These are phyloP conservation scores for Chromera velia DNA, from an alignment of 73 alveolate genomes.

Conservation along the genomic window DNA sequence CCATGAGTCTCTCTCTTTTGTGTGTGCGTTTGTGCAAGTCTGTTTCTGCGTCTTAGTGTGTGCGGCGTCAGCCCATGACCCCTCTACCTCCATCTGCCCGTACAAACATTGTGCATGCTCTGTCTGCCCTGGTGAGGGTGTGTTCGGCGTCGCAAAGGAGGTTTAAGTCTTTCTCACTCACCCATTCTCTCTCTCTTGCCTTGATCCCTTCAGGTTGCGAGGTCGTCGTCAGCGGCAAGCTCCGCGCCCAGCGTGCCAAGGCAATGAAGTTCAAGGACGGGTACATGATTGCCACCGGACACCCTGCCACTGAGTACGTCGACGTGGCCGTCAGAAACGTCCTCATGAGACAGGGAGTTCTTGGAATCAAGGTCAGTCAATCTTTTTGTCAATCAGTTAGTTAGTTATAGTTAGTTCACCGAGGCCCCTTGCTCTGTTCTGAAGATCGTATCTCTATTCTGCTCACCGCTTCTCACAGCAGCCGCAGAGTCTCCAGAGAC, in stretches of 20 bases:
- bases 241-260: conserved; percentile 96
- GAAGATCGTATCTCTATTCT: background rate
- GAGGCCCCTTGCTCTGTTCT: background rate
- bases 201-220: too few species aligned
- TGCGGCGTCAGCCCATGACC: too few species aligned
- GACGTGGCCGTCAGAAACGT: conserved; percentile 88
- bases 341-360: conserved; percentile 88
- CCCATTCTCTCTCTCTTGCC: too few species aligned
- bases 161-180: too few species aligned
- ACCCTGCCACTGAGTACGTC: conserved; percentile 82
- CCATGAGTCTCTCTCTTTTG: too few species aligned
- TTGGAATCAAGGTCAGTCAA: conserved; percentile 78
- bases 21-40: too few species aligned
- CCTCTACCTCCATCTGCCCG: too few species aligned
- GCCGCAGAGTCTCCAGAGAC: background rate
- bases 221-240: conserved; percentile 87
- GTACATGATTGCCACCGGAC: conserved; percentile 90
- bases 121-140: too few species aligned
- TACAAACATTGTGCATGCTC: too few species aligned
- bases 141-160: too few species aligned
- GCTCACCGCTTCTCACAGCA: background rate
- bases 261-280: conserved; percentile 91
- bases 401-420: background rate
- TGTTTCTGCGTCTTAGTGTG: too few species aligned
- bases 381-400: background rate